Evolutionary conservation across 2,329 filamentous ascomycete species (phyloP), one percentile per base, ranked within the genome.

Genomic region (Tolypocladium nubicola): DNA sequence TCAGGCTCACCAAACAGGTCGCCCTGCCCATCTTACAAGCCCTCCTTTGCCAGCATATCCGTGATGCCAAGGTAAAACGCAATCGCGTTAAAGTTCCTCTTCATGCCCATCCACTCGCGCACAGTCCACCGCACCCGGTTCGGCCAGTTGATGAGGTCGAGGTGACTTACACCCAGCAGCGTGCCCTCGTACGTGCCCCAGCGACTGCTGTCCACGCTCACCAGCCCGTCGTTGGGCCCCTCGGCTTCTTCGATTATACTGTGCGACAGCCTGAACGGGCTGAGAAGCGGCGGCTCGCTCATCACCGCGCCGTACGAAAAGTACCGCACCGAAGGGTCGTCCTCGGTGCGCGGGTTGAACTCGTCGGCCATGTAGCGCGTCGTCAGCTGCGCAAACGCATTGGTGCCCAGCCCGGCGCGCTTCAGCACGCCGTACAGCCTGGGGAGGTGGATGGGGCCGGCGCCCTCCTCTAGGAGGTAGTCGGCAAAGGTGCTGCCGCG

Each of bases 21-120:
- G 26, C 26, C 26, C 26, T 30, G 26, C 26, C 26, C n/a, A 58
- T 39, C 50, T 69, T 59, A 76, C 21, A 75, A 60, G 1, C 82
- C 84, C 66, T 89, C 85, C 64, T 85, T 86, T 2, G 87, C 84
- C 54, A 90, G 72, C 86, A 88, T 89, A 65, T 89, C 81, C 13
- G 79, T 79, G 64, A 87, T 82, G 59, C 79, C 82, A 2, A 87
- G 75, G 63, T 87, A 87, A 64, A 87, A 86, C 0, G 84, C 84
- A 58, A 87, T 78, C 2, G 84, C 84, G 65, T 87, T 87, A 64
- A 87, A 87, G 19, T 79, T 84, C 58, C 75, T 76, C 63, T 75
- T 73, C 60, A 78, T 74, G 1, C 83, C 83, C 68, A 78, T 73
- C 72, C 74, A 74, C 57, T 76, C 64, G 53, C 86, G 71, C 47